Evolutionary conservation across 441 rosid genomes (phyloP).

Genomic region (Croton setiger): DNA sequence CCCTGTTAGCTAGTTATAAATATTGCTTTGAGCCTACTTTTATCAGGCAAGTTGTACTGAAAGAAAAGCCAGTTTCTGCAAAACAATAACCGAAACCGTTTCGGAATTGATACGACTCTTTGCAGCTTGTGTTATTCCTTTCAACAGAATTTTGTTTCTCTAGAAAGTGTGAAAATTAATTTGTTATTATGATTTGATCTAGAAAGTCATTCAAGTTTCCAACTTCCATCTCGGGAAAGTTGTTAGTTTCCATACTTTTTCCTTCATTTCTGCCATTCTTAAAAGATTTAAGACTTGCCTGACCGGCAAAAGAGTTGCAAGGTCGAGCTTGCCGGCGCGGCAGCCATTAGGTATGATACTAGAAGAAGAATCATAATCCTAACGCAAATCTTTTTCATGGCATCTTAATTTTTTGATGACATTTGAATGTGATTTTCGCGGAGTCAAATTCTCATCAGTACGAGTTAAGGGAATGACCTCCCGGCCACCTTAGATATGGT

Average conservation of each 20-base stretch:
- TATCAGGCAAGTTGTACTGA: neutral
- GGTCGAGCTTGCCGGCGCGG: neutral
- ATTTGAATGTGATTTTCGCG: too few relatives aligned
- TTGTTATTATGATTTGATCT: neutral
- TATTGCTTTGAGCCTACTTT: neutral
- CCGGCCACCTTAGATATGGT: too few relatives aligned
- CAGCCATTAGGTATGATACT: too few relatives aligned
- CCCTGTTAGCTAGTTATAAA: conserved; percentile 7
- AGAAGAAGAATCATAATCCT: neutral
- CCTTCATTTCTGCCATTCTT: neutral
- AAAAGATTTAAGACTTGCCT: too few relatives aligned
- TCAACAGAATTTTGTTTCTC: neutral
- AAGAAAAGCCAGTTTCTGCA: conserved; percentile 4
- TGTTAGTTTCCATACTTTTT: neutral
- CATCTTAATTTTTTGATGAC: too few relatives aligned
- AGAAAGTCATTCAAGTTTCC: neutral
- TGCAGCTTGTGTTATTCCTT: neutral
- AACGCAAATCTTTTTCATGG: neutral
- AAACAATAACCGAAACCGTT: neutral
- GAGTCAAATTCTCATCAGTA: too few relatives aligned
- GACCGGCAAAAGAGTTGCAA: neutral
- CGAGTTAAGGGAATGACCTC: too few relatives aligned
- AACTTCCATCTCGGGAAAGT: too few relatives aligned
- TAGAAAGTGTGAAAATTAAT: neutral
- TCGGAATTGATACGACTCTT: neutral